Conservation (phyloP, 2,329 filamentous ascomycete species). For the Polychaeton citri region DNA sequence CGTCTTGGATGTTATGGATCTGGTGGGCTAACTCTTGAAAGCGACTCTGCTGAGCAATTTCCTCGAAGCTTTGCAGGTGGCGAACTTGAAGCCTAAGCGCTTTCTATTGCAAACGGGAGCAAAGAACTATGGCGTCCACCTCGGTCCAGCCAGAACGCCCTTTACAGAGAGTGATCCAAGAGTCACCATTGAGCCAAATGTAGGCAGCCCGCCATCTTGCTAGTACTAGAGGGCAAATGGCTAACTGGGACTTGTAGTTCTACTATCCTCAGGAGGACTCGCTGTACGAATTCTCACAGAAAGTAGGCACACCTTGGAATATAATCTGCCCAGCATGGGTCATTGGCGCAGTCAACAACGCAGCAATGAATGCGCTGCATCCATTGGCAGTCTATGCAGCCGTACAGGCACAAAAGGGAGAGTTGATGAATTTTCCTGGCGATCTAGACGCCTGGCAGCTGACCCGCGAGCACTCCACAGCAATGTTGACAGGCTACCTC, state of each 20-base stretch:
- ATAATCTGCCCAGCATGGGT: slow-evolving; percentile 36
- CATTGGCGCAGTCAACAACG: slow-evolving; percentile 35
- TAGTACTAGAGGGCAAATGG: slow-evolving; percentile 22
- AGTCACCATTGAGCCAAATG: slow-evolving; percentile 31
- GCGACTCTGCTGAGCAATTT: slow-evolving; percentile 38
- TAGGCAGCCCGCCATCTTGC: not conserved
- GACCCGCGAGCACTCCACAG: slow-evolving; percentile 29
- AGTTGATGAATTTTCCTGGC: slow-evolving; percentile 31
- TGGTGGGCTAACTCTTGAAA: too few relatives aligned
- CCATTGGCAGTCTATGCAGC: slow-evolving; percentile 38
- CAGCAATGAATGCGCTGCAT: slow-evolving; percentile 37
- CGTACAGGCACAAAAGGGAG: slow-evolving; percentile 29
- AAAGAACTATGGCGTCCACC: slow-evolving; percentile 39
- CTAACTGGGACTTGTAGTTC: slow-evolving; percentile 24
- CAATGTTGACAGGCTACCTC: slow-evolving; percentile 36
- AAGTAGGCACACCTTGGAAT: slow-evolving; percentile 29
- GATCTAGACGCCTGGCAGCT: slow-evolving; percentile 33
- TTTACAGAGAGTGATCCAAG: slow-evolving; percentile 35
- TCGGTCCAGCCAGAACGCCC: slow-evolving; percentile 32
- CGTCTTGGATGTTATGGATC: too few relatives aligned
- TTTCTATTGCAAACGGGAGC: slow-evolving; percentile 40
- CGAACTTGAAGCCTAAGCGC: slow-evolving; percentile 31
- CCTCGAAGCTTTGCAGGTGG: slow-evolving; percentile 28
- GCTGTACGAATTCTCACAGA: slow-evolving; percentile 30
- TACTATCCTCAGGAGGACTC: slow-evolving; percentile 43